Conservation (phyloP, 345 rosid genomes). For the Camelina hispida region DNA sequence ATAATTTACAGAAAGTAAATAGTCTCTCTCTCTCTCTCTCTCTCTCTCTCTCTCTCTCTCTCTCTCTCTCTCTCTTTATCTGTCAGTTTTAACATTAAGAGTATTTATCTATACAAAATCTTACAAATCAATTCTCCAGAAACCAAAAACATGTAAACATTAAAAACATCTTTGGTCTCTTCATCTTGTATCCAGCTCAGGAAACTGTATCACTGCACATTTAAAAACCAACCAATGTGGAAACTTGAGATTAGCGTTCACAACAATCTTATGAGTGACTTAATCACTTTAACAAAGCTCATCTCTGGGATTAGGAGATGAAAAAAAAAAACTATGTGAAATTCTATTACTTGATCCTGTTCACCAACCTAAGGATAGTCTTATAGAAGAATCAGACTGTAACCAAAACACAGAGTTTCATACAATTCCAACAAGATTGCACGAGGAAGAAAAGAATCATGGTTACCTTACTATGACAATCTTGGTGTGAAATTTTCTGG, state of each 20-base stretch:
- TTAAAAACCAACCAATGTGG: background rate
- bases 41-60: background rate
- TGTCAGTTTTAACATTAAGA: background rate
- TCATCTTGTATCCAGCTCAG: constrained; percentile 20
- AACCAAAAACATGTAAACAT: constrained; percentile 5
- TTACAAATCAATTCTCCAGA: constrained; percentile 16
- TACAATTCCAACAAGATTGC: background rate
- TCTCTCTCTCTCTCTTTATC: background rate
- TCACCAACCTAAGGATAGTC: background rate
- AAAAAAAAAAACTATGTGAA: background rate
- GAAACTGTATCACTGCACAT: constrained; percentile 34
- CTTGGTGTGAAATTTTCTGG: constrained; percentile 66
- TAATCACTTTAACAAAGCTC: background rate
- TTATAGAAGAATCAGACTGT: constrained; percentile 1
- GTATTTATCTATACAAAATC: constrained; percentile 30
- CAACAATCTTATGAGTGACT: background rate
- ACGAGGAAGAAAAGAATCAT: constrained; percentile 13
- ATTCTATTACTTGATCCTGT: background rate
- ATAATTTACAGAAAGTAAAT: constrained; percentile 3
- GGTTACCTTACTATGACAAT: constrained; percentile 71
- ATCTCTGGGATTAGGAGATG: too few species aligned
- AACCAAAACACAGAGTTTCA: background rate
- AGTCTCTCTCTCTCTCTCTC: background rate
- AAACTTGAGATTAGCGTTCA: constrained; percentile 13
- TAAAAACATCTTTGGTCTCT: background rate